These are phyloP conservation scores for Tuber magnatum DNA, from an alignment of 495 filamentous ascomycete genomes.

Conservation along the genomic window DNA sequence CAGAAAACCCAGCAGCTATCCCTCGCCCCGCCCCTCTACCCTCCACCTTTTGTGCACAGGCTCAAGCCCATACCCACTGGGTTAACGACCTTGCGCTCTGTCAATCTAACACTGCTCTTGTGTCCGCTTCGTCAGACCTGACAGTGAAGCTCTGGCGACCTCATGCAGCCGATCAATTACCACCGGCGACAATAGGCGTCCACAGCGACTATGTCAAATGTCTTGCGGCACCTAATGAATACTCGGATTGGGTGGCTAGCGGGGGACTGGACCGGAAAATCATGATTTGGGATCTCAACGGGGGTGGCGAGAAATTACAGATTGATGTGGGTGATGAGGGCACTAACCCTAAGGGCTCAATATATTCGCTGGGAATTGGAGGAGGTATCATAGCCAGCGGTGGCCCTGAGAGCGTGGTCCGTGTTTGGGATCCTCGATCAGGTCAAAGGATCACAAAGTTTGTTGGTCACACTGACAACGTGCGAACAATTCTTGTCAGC, in stretches of 20 bases:
- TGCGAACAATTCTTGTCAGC: slow-evolving; percentile 83
- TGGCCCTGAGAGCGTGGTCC: slow-evolving; percentile 86
- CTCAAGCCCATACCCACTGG: slow-evolving; percentile 98
- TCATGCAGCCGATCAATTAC: slow-evolving; percentile 57
- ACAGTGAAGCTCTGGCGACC: slow-evolving; percentile 94
- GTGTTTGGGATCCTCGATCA: slow-evolving; percentile 85
- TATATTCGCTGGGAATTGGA: slow-evolving; percentile 78
- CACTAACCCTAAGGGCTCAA: slow-evolving; percentile 78
- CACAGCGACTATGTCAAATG: slow-evolving; percentile 96
- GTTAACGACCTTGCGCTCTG: slow-evolving; percentile 92
- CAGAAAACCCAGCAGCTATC: slow-evolving; percentile 35
- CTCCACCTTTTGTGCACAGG: slow-evolving; percentile 68
- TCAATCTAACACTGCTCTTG: slow-evolving; percentile 70
- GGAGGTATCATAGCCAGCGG: slow-evolving; percentile 75
- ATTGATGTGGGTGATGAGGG: slow-evolving; percentile 73
- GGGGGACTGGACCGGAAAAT: slow-evolving; percentile 91
- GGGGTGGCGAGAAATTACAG: slow-evolving; percentile 71
- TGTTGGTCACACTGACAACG: slow-evolving; percentile 94
- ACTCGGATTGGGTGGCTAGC: slow-evolving; percentile 87
- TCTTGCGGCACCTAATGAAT: slow-evolving; percentile 63
- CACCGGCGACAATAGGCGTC: slow-evolving; percentile 76
- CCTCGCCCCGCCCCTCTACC: slow-evolving; percentile 42
- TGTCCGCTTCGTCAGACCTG: slow-evolving; percentile 91
- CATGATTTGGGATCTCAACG: slow-evolving; percentile 84
- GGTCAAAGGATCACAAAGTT: slow-evolving; percentile 92